These are phyloP conservation scores for Neofusicoccum ribis DNA, from an alignment of 2,329 filamentous ascomycete species.

Conservation along the genomic window DNA sequence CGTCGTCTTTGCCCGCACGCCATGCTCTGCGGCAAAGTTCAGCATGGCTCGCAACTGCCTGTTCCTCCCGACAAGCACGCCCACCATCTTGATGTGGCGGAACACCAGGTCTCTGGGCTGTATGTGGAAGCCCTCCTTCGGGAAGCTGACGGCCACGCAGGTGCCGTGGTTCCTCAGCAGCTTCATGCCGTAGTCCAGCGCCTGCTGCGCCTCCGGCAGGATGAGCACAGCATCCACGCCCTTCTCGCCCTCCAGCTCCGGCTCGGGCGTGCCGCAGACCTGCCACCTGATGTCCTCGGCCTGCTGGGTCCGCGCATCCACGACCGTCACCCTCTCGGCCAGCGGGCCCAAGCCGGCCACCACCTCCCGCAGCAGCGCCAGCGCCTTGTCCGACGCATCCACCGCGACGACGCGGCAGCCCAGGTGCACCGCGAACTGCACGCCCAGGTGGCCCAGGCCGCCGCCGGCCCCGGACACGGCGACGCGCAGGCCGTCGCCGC, in stretches of 20 bases:
- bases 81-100: constrained; percentile 20
- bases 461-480: background rate
- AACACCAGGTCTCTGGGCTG: constrained; percentile 17
- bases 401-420: background rate
- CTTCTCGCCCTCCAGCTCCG: background rate
- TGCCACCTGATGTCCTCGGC: background rate
- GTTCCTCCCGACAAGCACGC: constrained; percentile 12
- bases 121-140: background rate
- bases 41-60: background rate
- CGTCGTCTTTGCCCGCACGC: background rate
- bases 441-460: background rate
- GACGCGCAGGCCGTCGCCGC: constrained; percentile 47
- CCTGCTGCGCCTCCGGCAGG: background rate
- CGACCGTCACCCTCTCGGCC: background rate
- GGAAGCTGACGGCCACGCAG: background rate
- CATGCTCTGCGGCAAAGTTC: background rate
- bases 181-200: background rate
- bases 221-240: background rate
- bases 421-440: background rate
- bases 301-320: background rate
- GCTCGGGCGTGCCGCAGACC: background rate
- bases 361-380: background rate
- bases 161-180: background rate
- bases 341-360: background rate
- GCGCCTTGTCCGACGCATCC: background rate